phyloP scores from a whole-genome alignment of 257 asterid genomes.

The Leptodermis oblonga region DNA sequence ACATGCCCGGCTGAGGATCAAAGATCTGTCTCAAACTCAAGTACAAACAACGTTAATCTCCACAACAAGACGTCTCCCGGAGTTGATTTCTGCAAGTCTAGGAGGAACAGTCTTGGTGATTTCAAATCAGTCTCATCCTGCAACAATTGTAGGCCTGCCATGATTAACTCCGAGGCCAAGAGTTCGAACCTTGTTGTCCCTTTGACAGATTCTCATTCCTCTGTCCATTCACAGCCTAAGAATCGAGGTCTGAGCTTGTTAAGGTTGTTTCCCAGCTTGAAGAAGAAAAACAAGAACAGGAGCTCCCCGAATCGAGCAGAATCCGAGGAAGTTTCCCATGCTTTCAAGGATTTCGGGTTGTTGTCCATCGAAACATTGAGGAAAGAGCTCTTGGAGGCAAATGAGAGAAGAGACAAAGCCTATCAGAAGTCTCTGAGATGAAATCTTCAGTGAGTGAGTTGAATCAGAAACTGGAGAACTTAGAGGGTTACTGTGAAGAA shows the following conservation, averaged over 20 bases:
- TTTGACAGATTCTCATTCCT: slow-evolving; percentile 62
- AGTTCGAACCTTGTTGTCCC: slow-evolving; percentile 54
- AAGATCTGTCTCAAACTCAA: slow-evolving; percentile 41
- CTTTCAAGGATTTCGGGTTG: slow-evolving; percentile 35
- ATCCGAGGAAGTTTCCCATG: slow-evolving; percentile 41
- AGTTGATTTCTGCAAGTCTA: slow-evolving; percentile 37
- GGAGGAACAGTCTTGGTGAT: slow-evolving; percentile 70
- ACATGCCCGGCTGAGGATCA: slow-evolving; percentile 43
- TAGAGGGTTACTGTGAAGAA: slow-evolving; percentile 76
- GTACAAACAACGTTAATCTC: slow-evolving; percentile 23
- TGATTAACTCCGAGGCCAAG: slow-evolving; percentile 34
- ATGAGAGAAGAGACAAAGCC: slow-evolving; percentile 60
- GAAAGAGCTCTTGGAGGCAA: slow-evolving; percentile 55
- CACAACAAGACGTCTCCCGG: slow-evolving; percentile 39
- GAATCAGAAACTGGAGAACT: slow-evolving; percentile 53
- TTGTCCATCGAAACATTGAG: slow-evolving; percentile 45
- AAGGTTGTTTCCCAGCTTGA: slow-evolving; percentile 71
- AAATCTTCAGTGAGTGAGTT: slow-evolving; percentile 63
- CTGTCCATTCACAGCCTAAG: slow-evolving; percentile 51
- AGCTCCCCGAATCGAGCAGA: slow-evolving; percentile 32
- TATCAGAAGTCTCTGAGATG: slow-evolving; percentile 56
- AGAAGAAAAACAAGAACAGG: slow-evolving; percentile 62
- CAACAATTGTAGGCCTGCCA: slow-evolving; percentile 63
- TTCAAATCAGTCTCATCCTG: slow-evolving; percentile 56
- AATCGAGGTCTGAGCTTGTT: slow-evolving; percentile 52